Evolutionary conservation across 805 yeast species (phyloP).

Genomic region (Naumovozyma baii): DNA sequence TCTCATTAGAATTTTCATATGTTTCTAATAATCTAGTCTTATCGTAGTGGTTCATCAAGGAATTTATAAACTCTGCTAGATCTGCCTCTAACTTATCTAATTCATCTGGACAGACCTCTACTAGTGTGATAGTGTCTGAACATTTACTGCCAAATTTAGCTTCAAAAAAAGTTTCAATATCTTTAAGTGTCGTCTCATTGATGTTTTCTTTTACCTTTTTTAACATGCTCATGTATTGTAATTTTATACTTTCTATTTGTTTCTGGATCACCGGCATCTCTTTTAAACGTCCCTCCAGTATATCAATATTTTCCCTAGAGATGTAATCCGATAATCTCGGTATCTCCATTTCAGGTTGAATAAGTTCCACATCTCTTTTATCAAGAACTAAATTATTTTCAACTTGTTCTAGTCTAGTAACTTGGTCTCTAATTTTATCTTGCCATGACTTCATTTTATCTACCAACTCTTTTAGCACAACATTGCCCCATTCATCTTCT

Average conservation of each 20-base stretch:
- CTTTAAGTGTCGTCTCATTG: constrained; percentile 17
- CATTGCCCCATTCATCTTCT: constrained; percentile 17
- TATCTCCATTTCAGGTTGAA: not conserved
- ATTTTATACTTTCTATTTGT: constrained; percentile 25
- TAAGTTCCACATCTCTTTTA: constrained; percentile 1
- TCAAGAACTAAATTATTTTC: constrained; percentile 30
- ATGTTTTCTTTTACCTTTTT: constrained; percentile 23
- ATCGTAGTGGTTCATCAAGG: constrained; percentile 75
- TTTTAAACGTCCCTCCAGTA: constrained; percentile 25
- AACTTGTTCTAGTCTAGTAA: constrained; percentile 30
- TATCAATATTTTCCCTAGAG: constrained; percentile 30
- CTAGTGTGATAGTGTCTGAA: constrained; percentile 13
- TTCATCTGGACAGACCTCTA: constrained; percentile 16
- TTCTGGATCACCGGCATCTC: constrained; percentile 25
- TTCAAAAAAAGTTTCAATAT: constrained; percentile 12
- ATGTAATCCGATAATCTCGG: constrained; percentile 39
- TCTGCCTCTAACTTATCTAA: constrained; percentile 42
- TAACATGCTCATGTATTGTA: constrained; percentile 23
- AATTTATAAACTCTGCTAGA: constrained; percentile 56
- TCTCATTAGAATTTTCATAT: constrained; percentile 19
- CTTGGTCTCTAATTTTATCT: constrained; percentile 27
- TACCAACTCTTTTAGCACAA: constrained; percentile 13
- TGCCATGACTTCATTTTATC: constrained; percentile 24
- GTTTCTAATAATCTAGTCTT: constrained; percentile 43
- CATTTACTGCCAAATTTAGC: constrained; percentile 18